A percentile compares a stretch with the other conserved stretches of the same genome.
phyloP scores from a whole-genome alignment of 257 asterid species.

The Primulina eburnea region DNA sequence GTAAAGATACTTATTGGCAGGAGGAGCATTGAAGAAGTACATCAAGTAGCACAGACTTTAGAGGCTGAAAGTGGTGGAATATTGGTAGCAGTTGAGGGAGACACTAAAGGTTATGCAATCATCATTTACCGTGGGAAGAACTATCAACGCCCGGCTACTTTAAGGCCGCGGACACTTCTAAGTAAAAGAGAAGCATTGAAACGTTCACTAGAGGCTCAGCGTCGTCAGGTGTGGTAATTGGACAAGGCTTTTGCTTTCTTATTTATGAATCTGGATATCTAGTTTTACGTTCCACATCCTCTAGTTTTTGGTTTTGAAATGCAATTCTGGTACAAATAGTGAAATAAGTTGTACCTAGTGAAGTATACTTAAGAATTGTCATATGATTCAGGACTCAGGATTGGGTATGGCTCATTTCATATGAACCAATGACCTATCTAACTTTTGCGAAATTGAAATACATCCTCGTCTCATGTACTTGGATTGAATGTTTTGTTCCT shows the following conservation, averaged over 20 bases:
- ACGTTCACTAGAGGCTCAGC: slow-evolving; percentile 87
- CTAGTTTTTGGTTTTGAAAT: slow-evolving; percentile 1
- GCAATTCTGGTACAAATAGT: not conserved
- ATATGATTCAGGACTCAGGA: not conserved
- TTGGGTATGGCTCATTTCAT: not conserved
- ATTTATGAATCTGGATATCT: slow-evolving; percentile 8
- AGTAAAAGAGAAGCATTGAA: slow-evolving; percentile 92
- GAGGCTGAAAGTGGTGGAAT: slow-evolving; percentile 98
- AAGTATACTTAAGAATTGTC: not conserved
- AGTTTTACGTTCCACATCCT: not conserved
- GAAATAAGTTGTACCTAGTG: no score
- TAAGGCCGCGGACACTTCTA: slow-evolving; percentile 89
- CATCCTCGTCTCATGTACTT: not conserved
- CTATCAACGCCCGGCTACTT: slow-evolving; percentile 77
- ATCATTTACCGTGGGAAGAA: slow-evolving; percentile 95
- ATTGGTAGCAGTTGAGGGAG: slow-evolving; percentile 86
- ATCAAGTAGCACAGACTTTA: slow-evolving; percentile 63
- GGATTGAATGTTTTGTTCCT: slow-evolving; percentile 5
- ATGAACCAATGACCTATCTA: not conserved
- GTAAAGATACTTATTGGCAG: slow-evolving; percentile 78
- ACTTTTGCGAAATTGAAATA: not conserved
- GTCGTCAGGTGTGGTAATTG: slow-evolving; percentile 58
- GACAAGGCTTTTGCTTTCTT: not conserved
- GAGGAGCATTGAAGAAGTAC: slow-evolving; percentile 67
- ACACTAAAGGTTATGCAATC: slow-evolving; percentile 78